Evolutionary conservation across 345 rosid genomes (phyloP).

Genomic region (Draba incana): DNA sequence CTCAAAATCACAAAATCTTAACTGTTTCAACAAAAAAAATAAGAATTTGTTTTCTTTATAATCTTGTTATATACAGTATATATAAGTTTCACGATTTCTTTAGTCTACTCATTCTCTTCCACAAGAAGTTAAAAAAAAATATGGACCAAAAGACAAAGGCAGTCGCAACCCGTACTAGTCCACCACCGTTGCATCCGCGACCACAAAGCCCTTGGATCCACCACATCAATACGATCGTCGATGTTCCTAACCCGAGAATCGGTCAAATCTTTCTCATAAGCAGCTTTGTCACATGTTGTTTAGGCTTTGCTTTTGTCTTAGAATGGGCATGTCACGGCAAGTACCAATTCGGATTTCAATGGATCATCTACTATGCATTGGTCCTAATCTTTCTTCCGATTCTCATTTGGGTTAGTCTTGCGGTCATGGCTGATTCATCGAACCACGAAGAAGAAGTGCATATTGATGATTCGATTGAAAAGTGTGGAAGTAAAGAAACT

Average conservation of each 20-base stretch:
- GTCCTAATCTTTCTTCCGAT: conserved; percentile 7
- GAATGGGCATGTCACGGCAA: conserved; percentile 24
- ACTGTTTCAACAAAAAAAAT: neutral
- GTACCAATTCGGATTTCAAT: conserved; percentile 13
- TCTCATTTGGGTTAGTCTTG: conserved; percentile 17
- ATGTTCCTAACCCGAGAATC: conserved; percentile 25
- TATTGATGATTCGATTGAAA: neutral
- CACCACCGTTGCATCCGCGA: neutral
- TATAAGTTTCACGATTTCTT: neutral
- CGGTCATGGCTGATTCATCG: conserved; percentile 6
- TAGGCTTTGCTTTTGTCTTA: conserved; percentile 23
- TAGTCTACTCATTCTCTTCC: neutral
- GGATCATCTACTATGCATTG: conserved; percentile 35
- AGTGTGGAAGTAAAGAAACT: neutral
- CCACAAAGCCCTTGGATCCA: neutral
- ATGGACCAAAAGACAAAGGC: conserved; percentile 20
- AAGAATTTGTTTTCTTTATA: neutral
- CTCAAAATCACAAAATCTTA: neutral
- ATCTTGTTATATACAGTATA: neutral
- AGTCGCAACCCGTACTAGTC: neutral
- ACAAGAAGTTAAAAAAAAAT: neutral
- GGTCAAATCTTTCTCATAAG: neutral
- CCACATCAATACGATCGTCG: neutral
- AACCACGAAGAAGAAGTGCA: neutral
- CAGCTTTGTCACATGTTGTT: neutral